These are phyloP conservation scores for Candida palmyrensis DNA, from an alignment of 805 yeast species.

Conservation along the genomic window DNA sequence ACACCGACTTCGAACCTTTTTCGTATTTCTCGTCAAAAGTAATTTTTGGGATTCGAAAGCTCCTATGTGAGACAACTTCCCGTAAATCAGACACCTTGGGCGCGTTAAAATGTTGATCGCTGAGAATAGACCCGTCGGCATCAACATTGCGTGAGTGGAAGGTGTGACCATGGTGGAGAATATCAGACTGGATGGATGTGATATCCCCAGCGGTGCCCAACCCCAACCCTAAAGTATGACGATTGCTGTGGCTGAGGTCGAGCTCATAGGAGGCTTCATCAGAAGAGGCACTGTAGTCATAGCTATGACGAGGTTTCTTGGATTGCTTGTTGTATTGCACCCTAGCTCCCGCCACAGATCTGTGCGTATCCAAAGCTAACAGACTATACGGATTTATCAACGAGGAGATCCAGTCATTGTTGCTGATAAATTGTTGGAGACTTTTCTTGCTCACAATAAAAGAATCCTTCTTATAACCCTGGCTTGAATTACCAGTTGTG, in stretches of 20 bases:
- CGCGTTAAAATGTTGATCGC: conserved; percentile 12
- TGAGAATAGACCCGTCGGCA: conserved; percentile 11
- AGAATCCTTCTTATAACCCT: not conserved
- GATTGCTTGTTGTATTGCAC: not conserved
- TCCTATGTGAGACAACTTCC: conserved; percentile 17
- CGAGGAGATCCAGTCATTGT: conserved; percentile 18
- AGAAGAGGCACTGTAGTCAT: not conserved
- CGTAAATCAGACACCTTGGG: conserved; percentile 36
- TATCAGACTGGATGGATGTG: conserved; percentile 35
- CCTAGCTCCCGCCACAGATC: no score
- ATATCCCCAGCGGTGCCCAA: conserved; percentile 39
- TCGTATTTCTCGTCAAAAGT: not conserved
- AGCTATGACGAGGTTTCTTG: not conserved
- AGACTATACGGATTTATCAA: conserved; percentile 30
- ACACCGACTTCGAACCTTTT: conserved; percentile 12
- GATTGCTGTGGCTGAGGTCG: conserved; percentile 3
- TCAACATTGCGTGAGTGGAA: conserved; percentile 1
- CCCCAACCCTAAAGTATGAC: conserved; percentile 18
- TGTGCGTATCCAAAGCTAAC: conserved; percentile 9
- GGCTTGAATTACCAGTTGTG: not conserved
- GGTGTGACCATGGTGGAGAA: conserved; percentile 11
- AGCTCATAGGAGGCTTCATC: not conserved
- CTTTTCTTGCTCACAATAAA: conserved; percentile 13
- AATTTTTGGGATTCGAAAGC: not conserved
- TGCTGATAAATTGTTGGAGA: conserved; percentile 23